Evolutionary conservation across 176 grass and related monocot species (phyloP).

Genomic region (Cenchrus fungigraminus): DNA sequence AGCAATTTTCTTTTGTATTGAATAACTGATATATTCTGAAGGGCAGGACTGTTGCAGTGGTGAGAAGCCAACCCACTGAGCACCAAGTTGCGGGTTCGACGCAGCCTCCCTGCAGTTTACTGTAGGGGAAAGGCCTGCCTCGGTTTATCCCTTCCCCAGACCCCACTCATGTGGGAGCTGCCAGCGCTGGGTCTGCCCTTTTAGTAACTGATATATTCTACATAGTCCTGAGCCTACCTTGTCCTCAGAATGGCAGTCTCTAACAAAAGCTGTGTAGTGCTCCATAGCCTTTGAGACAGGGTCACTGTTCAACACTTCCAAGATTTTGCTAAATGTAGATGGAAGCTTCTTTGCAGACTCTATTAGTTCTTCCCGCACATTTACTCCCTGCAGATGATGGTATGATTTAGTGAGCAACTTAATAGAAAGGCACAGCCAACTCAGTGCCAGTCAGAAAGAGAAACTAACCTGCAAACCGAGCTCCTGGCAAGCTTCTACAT

Average conservation of each 20-base stretch:
- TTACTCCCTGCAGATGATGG: conserved; percentile 56
- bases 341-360: conserved; percentile 86
- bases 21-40: conserved; percentile 18
- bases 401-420: conserved; percentile 2
- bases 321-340: conserved; percentile 71
- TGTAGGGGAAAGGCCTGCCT: no score
- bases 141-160: no score
- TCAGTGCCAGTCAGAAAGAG: background rate
- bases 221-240: conserved; percentile 49
- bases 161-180: no score
- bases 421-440: background rate
- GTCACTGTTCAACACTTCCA: conserved; percentile 79
- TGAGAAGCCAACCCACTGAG: no score
- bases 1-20: conserved; percentile 10
- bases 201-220: conserved; percentile 19
- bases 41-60: no score
- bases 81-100: no score
- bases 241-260: conserved; percentile 87
- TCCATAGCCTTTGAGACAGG: conserved; percentile 65
- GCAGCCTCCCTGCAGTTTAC: no score
- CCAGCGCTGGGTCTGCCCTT: no score
- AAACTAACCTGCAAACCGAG: conserved; percentile 73
- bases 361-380: conserved; percentile 82
- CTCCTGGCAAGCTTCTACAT: conserved; percentile 88
- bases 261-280: conserved; percentile 79